Evolutionary conservation across 768 basidiomycete genomes (phyloP).

Genomic region (Lentinula aciculospora): DNA sequence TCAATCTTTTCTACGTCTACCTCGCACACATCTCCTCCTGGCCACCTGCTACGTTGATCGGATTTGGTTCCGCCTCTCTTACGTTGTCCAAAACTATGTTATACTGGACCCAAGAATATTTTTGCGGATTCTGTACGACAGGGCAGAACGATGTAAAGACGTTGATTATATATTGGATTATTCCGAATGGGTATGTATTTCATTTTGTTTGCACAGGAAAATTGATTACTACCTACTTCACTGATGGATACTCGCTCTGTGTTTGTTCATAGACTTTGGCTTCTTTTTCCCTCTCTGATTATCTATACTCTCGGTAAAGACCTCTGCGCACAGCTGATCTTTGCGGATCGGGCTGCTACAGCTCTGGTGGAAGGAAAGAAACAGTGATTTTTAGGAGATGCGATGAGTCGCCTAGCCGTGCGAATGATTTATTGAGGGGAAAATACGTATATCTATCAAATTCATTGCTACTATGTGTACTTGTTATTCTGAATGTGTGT

Average conservation of each 20-base stretch:
- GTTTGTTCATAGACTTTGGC: conserved; percentile 6
- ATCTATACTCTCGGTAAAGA: conserved; percentile 1
- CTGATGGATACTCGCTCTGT: no score
- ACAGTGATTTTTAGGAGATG: background rate
- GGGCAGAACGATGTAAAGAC: conserved; percentile 52
- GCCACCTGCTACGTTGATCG: conserved; percentile 64
- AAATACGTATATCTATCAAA: no score
- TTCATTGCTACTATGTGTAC: no score
- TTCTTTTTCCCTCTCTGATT: background rate
- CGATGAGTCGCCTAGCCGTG: no score
- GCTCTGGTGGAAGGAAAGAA: background rate
- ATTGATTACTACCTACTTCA: no score
- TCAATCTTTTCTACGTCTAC: conserved; percentile 75
- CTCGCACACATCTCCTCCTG: conserved; percentile 57
- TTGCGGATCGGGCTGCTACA: background rate
- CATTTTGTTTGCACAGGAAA: no score
- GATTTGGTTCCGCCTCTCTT: conserved; percentile 65
- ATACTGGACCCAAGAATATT: conserved; percentile 69
- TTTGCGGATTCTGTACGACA: conserved; percentile 57
- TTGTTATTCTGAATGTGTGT: no score
- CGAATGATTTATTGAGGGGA: no score
- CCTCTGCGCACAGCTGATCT: background rate
- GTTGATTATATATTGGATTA: conserved; percentile 54
- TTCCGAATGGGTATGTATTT: conserved; percentile 58
- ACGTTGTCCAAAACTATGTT: conserved; percentile 75